Evolutionary conservation across 2,329 filamentous ascomycete species (phyloP), one percentile per base, ranked within the genome.

Genomic region (Phialophora expanda): DNA sequence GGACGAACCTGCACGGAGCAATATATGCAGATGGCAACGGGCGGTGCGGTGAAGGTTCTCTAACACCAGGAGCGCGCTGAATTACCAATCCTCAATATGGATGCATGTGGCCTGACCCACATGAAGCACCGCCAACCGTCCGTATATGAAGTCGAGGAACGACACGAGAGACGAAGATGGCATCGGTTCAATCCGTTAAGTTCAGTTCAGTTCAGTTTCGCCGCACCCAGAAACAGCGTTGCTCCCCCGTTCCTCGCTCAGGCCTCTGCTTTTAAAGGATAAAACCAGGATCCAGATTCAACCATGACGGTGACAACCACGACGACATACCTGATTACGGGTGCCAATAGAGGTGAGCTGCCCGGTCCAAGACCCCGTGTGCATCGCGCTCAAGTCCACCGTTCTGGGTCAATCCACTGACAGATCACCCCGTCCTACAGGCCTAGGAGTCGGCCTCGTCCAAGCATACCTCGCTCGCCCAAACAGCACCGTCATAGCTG

Each of bases 401-500:
- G n/a, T 1, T 17, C 6, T 44, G 14, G 17, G 38, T 44, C n/a
- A 7, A 7, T 44, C 6, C 14, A n/a, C 38, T n/a, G 38, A n/a
- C 38, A n/a, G 17, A 44, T n/a, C 38, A 44, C 38, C 38, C 38
- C 38, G 17, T 44, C 38, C 1, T 34, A 14, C 12, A 63, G 61
- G 65, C 32, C 46, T 67, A 8, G 63, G 63, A 20, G 4, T 60
- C 22, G 66, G 22, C 5, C 64, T 68, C 34, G 46, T 57, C 26
- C 34, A 51, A 28, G 55, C 48, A 17, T 68, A 62, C 50, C 41
- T 62, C 17, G 8, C 34, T 3, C 57, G 60, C 1, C 58, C 65
- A 28, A 28, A 66, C 56, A 60, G 12, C n/a, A 56, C 41, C 28
- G 58, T 69, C 6, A 60, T 69, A 20, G 67, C 67, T 2, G 57